These are phyloP conservation scores for Ulmus americana DNA, from an alignment of 331 rosid genomes.

Conservation along the genomic window DNA sequence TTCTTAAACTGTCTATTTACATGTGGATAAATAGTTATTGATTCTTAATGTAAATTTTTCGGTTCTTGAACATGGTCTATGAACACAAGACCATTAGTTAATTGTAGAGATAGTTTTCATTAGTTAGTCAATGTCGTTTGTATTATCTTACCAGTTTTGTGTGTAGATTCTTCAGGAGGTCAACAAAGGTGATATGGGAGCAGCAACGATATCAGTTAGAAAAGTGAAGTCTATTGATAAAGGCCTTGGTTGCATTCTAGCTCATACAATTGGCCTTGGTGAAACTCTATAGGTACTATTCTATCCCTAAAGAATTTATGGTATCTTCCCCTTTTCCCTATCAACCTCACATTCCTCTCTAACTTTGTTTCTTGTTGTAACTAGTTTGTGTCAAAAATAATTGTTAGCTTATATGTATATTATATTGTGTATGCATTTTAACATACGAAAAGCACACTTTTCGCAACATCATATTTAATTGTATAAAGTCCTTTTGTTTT, in stretches of 20 bases:
- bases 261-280: constrained; percentile 98
- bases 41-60: no score
- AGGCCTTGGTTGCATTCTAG: constrained; percentile 97
- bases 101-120: no score
- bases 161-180: no score
- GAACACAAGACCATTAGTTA: no score
- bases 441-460: background rate
- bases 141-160: no score
- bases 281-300: constrained; percentile 88
- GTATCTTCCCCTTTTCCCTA: background rate
- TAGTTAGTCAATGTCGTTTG: no score
- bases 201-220: constrained; percentile 37
- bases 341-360: no score
- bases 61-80: no score
- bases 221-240: constrained; percentile 87
- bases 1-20: no score
- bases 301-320: background rate
- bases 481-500: background rate
- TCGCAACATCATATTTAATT: background rate
- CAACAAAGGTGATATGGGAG: no score
- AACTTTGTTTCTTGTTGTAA: no score
- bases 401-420: background rate
- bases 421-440: background rate
- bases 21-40: no score
- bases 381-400: background rate